A percentile compares a stretch with the other conserved stretches of the same genome.
Conservation (phyloP, 495 filamentous ascomycete genomes). For the Penicillium soppii region DNA sequence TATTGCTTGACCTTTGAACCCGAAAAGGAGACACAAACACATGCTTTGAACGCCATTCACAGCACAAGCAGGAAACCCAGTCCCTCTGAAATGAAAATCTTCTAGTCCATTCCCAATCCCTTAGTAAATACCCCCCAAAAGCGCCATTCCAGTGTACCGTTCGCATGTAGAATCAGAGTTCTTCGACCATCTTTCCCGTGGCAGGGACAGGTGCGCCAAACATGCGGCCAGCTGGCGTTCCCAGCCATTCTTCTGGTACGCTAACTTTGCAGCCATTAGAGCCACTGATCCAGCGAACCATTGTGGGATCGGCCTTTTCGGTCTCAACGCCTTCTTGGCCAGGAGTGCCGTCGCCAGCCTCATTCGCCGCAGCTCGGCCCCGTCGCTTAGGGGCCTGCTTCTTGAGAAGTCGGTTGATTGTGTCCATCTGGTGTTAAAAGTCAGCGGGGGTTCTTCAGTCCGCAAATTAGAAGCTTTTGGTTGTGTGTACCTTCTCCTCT, state of each 20-base stretch:
- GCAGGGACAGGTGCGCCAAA: constrained; percentile 44
- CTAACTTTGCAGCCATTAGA: constrained; percentile 64
- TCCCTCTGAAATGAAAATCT: constrained; percentile 3
- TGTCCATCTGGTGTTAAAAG: constrained; percentile 68
- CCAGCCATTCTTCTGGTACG: constrained; percentile 83
- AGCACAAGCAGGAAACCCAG: neutral
- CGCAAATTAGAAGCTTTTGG: neutral
- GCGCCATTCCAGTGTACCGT: constrained; percentile 24
- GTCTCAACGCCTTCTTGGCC: constrained; percentile 56
- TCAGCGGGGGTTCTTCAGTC: neutral
- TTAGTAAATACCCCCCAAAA: constrained; percentile 19
- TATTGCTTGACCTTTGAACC: constrained; percentile 6
- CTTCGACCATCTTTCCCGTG: constrained; percentile 46
- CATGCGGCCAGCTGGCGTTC: constrained; percentile 61
- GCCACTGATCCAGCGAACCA: constrained; percentile 77
- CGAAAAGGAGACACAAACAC: neutral
- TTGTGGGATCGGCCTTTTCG: constrained; percentile 63
- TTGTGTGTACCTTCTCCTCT: constrained; percentile 83
- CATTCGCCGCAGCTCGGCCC: constrained; percentile 48
- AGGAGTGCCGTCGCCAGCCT: constrained; percentile 45
- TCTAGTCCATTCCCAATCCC: constrained; percentile 13
- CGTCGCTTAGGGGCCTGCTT: constrained; percentile 90
- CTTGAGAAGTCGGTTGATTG: constrained; percentile 93
- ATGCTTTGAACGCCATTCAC: constrained; percentile 20
- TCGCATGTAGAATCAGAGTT: constrained; percentile 29